Base-by-base conservation (phyloP, 2,329 filamentous ascomycete genomes). In the Nemania abortiva region DNA sequence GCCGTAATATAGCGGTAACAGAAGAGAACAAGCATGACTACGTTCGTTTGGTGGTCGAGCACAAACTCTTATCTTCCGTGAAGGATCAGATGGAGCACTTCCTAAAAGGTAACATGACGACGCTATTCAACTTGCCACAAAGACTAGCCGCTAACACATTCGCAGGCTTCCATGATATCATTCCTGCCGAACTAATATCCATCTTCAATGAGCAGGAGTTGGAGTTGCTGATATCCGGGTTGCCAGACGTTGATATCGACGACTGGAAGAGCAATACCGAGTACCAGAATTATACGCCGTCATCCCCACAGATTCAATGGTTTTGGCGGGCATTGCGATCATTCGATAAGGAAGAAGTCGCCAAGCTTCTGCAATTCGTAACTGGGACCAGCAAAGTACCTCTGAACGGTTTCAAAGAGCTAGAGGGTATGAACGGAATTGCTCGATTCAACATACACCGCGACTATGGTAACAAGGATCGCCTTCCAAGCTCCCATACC, bases 251-350 rank as follows among this genome's bases (percentile, higher is more conserved):
- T 74, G 95, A 99, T 75, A 90, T 98, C 49, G 96, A 99, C 77
- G 96, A 99, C 82, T 99, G 96, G 96, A 98, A 97, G 88, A 94
- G 93, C 82, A 97, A 98, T 82, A 97, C 95, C 1, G 97, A 99
- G 79, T 98, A 99, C 77, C 95, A 98, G 82, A 98, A 98, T 81
- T 99, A 99, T 84, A 94, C 90, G 4, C 91, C 93, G 37, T 95
- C 95, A 0, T 98, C 96, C 2, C 93, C 94, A 53, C 97, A 99
- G 80, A 97, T 99, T 68, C 95, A 98, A 80, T 99, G 96, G 96
- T 99, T 99, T 89, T 99, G 96, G 96, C 92, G 97, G 77, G 96
- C 96, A 29, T 90, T 99, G 52, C 91, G 96, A 75, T 97, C 95
- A 4, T 99, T 98, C 78, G 97, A 98, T 84, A 98, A 98, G 84